Evolutionary conservation across 2,329 filamentous ascomycete genomes (phyloP).

Genomic region (Fusarium begoniae): DNA sequence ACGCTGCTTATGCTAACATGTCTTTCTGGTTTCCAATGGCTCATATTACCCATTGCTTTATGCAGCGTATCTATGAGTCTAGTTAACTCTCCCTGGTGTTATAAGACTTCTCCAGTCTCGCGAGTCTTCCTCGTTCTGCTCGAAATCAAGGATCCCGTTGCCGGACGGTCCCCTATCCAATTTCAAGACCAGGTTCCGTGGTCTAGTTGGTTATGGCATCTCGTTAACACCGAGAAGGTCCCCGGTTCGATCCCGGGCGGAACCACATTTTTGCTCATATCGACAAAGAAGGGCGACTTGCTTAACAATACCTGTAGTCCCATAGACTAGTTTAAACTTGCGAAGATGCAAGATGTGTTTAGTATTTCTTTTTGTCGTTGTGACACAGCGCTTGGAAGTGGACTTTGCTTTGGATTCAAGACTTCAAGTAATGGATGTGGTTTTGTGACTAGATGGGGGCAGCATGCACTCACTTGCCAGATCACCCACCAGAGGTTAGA

Average conservation of each 20-base stretch:
- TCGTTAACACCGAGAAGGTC: background rate
- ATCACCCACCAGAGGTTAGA: background rate
- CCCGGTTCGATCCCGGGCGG: background rate
- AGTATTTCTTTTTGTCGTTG: too few relatives aligned
- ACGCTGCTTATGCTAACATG: too few relatives aligned
- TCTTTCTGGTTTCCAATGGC: background rate
- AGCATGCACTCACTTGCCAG: too few relatives aligned
- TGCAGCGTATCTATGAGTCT: too few relatives aligned
- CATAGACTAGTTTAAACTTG: background rate
- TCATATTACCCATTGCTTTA: accelerated
- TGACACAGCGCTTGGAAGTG: too few relatives aligned
- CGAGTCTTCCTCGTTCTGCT: accelerated
- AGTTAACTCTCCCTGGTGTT: too few relatives aligned
- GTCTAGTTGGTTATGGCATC: background rate
- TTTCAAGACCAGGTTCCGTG: background rate
- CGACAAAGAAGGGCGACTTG: background rate
- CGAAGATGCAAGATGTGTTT: accelerated
- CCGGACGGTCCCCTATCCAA: accelerated
- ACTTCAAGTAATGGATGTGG: too few relatives aligned
- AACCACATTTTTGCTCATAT: background rate
- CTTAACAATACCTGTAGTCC: too few relatives aligned
- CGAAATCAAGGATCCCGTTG: accelerated
- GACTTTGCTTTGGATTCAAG: too few relatives aligned
- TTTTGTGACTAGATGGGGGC: accelerated
- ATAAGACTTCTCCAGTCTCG: accelerated